Evolutionary conservation across 2,329 filamentous ascomycete genomes (phyloP), one percentile per base, ranked within the genome.

Genomic region (Penicillium sclerotigenum): DNA sequence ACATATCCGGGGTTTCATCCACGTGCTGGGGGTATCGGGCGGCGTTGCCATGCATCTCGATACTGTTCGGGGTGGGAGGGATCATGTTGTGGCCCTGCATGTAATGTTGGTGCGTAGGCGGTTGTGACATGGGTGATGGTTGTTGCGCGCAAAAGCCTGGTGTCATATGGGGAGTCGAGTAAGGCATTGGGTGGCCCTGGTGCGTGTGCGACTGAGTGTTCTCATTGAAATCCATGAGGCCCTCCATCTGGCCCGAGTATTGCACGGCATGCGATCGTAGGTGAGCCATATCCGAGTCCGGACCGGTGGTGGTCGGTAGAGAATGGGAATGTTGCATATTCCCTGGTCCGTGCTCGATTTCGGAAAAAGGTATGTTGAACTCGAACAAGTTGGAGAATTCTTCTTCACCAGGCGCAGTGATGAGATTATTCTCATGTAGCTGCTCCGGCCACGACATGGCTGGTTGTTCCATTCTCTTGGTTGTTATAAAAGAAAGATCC

Each of bases 321-420:
- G 68, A 59, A 51, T 68, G 56, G 43, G 67, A 65, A 55, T 69
- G 68, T 54, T 73, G 64, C 64, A 68, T 64, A 63, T 72, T 68
- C 57, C 66, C 58, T 67, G 71, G 68, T 69, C 72, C 64, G 67
- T 73, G 68, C 67, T 76, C 72, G 48, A 77, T 64, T 54, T 76
- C 74, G 64, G 75, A 52, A 57, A 80, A 79, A 36, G 75, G 75
- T 63, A 77, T 74, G 57, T 75, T 75, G 65, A 80, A 78, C 52
- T 80, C 77, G 56, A 80, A 74, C 56, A 79, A 77, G 54, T 75
- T 78, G 55, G 77, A 74, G 61, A 80, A 80, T 52, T 80, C 78
- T 59, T 80, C 78, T 28, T 78, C 75, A 50, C 72, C 63, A 55
- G 73, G 64, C 26, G 67, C 67, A 9, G 71, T 59, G 51, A 77